Evolutionary conservation across 2,329 filamentous ascomycete genomes (phyloP).

Genomic region (Alternaria incomplexa): DNA sequence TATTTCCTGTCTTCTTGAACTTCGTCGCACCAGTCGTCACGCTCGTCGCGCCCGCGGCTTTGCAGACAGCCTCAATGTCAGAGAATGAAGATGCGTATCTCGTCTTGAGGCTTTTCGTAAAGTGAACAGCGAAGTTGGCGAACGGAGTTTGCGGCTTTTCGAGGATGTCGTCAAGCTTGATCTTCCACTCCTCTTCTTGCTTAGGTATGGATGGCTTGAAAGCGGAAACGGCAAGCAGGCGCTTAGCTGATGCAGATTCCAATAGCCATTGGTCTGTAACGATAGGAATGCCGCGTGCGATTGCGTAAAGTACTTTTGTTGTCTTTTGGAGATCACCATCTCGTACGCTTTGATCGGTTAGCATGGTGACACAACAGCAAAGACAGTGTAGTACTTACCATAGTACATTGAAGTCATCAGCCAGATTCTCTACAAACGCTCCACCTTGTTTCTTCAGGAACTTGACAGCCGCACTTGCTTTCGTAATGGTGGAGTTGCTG

Average conservation of each 20-base stretch:
- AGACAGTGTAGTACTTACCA: conserved; percentile 32
- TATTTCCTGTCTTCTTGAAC: conserved; percentile 25
- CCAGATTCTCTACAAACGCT: conserved; percentile 36
- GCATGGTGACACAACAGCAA: background rate
- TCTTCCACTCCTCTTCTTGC: conserved; percentile 49
- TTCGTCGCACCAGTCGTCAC: conserved; percentile 29
- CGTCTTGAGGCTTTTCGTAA: conserved; percentile 51
- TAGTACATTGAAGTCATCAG: conserved; percentile 40
- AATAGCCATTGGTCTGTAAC: conserved; percentile 56
- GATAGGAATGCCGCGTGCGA: conserved; percentile 53
- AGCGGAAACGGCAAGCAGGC: conserved; percentile 42
- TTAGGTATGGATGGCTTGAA: conserved; percentile 44
- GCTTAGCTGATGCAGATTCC: conserved; percentile 44
- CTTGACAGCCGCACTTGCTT: conserved; percentile 29
- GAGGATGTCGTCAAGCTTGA: conserved; percentile 43
- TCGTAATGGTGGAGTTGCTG: conserved; percentile 40
- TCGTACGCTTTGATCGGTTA: conserved; percentile 44
- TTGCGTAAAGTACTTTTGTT: conserved; percentile 53
- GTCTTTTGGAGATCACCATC: conserved; percentile 50
- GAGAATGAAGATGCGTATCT: conserved; percentile 38
- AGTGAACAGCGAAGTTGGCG: conserved; percentile 56
- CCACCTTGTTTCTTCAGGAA: conserved; percentile 47
- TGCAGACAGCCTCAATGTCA: conserved; percentile 49
- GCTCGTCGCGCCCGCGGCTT: conserved; percentile 46
- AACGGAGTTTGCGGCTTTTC: conserved; percentile 52